phyloP scores from a whole-genome alignment of 441 rosid genomes.

The Theobroma grandiflorum region DNA sequence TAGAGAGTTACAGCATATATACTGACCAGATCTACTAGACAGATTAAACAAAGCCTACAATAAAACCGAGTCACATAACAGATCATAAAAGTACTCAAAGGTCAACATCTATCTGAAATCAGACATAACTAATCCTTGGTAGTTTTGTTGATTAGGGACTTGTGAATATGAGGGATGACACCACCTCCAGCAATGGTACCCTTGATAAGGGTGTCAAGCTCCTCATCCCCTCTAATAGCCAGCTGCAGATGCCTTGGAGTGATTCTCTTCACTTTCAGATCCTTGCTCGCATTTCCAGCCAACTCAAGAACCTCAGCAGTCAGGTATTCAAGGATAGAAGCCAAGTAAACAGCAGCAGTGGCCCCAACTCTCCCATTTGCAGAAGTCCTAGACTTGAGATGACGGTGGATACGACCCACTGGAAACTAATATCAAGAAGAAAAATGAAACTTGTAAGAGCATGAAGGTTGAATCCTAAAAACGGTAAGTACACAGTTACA shows the following conservation, averaged over 20 bases:
- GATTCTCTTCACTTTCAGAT: constrained; percentile 93
- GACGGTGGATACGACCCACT: constrained; percentile 92
- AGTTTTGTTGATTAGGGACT: constrained; percentile 89
- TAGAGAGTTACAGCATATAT: constrained; percentile 37
- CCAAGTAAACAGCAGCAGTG: constrained; percentile 89
- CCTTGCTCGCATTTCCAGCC: constrained; percentile 95
- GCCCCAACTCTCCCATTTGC: constrained; percentile 90
- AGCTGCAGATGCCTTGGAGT: constrained; percentile 95
- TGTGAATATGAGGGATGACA: constrained; percentile 97
- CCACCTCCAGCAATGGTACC: constrained; percentile 98
- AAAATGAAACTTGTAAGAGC: neutral
- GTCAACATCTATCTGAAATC: neutral
- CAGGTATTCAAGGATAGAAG: constrained; percentile 85
- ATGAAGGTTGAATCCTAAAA: neutral
- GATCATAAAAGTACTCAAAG: neutral
- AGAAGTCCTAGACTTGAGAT: constrained; percentile 68
- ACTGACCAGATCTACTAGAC: constrained; percentile 27
- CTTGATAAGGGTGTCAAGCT: constrained; percentile 94
- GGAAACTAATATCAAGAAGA: constrained; percentile 60
- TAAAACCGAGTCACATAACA: neutral
- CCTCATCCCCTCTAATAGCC: constrained; percentile 95
- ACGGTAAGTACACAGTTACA: neutral
- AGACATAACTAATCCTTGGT: constrained; percentile 61
- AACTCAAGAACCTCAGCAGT: constrained; percentile 94
- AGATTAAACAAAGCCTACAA: constrained; percentile 10